Evolutionary conservation across 2,329 filamentous ascomycete genomes (phyloP), one percentile per base, ranked within the genome.

Genomic region (Bipolaris bicolor): DNA sequence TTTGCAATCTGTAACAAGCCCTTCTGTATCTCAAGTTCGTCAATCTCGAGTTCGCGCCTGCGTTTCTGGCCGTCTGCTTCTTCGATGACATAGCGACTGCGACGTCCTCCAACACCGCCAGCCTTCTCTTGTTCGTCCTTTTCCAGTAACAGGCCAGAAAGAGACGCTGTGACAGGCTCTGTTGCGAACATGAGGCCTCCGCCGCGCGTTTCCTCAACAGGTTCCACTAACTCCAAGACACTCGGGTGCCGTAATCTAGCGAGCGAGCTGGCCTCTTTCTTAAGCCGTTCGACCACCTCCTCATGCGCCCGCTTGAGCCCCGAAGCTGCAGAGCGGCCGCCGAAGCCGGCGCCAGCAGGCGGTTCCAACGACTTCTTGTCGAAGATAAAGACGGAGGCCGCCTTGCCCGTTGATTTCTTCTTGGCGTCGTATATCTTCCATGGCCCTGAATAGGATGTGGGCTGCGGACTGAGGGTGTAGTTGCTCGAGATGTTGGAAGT

Each of bases 401-500:
- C 78, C 76, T 95, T 96, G 65, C 91, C 91, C 0, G 92, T 97
- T 29, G 90, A 92, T 79, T 97, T 98, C 80, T 96, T 96, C 82
- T 96, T 98, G 57, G 91, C 93, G 80, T 97, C 93, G 83, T 94
- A 94, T 71, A 99, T 95, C 81, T 92, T 96, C 95, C 95, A 99
- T 57, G 93, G 91, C 16, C 95, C 95, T 15, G 93, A 91, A 50
- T 87, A 87, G 49, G 92, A 90, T n/a, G 87, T 89, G 10, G 90
- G 86, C 58, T 86, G 87, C 24, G 88, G 83, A 20, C 91, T 89
- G 64, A 98, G 83, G 66, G 90, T 87, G 79, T 99, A 99, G 80
- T 97, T 96, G 73, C 90, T 88, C 58, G 88, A 88, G 79, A 99
- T 98, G 79, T 97, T 97, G 59, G 90, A 94, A 64, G 88, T 89